Base-by-base conservation (phyloP, 768 basidiomycete species). In the Xerocomellus dryophilus region DNA sequence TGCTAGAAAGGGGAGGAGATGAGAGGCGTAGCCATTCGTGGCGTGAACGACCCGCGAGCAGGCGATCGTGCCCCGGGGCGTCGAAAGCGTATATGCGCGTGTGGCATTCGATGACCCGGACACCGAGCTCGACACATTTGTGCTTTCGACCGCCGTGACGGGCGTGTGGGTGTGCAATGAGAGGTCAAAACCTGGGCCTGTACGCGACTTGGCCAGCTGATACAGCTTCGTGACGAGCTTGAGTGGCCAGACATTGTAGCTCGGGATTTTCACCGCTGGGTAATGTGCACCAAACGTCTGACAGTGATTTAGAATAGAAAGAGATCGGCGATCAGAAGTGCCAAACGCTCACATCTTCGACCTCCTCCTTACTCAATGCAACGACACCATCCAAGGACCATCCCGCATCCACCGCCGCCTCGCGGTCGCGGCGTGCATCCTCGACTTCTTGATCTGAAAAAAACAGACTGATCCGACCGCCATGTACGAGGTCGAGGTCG, bases 21-120 rank as follows among this genome's bases (percentile, higher is more conserved):
- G 78, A 4, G 85, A 81, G 11, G 85, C 81, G 56, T 95, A 94
- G 0, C 76, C 94, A 61, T 97, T 97, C 10, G 91, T 94, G 0
- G 90, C 91, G 65, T 94, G 91, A 5, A 97, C 73, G 41, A 96
- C 80, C 54, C 84, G 82, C 18, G 75, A 69, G 57, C 87, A 84
- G 5, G 65, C 39, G 20, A 93, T 66, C 1, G 63, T 58, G 1
- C 93, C 92, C n/a, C 90, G 80, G 0, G 84, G 78, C 0, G 92
- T 94, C 5, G 45, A 59, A 9, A 69, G 40, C 14, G 32, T 43
- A 42, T 56, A 65, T 7, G 17, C 32, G 31, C 45, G 58, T 3
- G 47, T 18, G n/a, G n/a, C 31, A 15, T 50, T 38, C 14, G 59
- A 40, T n/a, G 57, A 52, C 9, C 25, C 32, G 2, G 52, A 55